Conservation (phyloP, 176 grass and related monocot genomes). For the Triticum timopheevii region DNA sequence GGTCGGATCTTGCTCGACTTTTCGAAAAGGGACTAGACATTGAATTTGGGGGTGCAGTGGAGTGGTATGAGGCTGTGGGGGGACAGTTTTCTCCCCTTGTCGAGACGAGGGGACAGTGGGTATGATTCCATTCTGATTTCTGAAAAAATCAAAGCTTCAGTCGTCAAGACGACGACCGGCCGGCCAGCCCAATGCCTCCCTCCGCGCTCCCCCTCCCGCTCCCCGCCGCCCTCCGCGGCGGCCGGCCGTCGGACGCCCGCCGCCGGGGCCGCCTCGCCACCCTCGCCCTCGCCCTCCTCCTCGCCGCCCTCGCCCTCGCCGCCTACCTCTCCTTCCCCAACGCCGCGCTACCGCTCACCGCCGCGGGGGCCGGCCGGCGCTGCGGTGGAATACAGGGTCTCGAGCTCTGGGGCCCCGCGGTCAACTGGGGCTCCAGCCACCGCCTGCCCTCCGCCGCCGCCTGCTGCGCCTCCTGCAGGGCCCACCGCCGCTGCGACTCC, state of each 20-base stretch:
- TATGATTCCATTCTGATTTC: not conserved
- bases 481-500: constrained; percentile 67
- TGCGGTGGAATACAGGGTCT: constrained; percentile 60
- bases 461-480: constrained; percentile 75
- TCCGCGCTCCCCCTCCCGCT: not conserved
- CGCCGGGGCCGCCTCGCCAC: constrained; percentile 24
- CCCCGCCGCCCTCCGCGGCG: not conserved
- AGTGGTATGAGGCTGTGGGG: too few species aligned
- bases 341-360: not conserved
- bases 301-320: constrained; percentile 13
- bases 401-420: constrained; percentile 73
- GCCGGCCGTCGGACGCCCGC: constrained; percentile 1
- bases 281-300: constrained; percentile 13
- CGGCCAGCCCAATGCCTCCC: constrained; percentile 9
- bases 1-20: too few species aligned
- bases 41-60: too few species aligned
- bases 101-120: not conserved
- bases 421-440: constrained; percentile 69
- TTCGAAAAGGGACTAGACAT: too few species aligned
- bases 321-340: constrained; percentile 42
- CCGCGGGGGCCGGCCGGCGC: not conserved
- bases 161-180: not conserved
- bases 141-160: not conserved
- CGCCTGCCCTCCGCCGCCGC: constrained; percentile 45
- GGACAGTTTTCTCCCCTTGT: too few species aligned